Conservation (phyloP, 306 rosid genomes). For the Cicer chorassanicum region DNA sequence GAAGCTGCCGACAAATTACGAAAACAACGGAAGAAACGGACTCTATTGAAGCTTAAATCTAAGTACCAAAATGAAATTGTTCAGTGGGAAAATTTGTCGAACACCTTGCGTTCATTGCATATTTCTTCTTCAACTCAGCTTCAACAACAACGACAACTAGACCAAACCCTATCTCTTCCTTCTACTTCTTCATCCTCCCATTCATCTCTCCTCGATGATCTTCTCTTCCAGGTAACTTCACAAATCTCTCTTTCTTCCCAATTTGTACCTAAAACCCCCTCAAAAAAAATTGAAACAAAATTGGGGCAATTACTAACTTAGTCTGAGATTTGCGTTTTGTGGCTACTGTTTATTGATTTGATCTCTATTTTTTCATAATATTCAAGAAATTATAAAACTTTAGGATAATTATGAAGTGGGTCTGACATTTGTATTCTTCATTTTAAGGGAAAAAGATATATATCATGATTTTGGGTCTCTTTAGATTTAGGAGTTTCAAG, state of each 20-base stretch:
- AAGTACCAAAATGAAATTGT: conserved; percentile 64
- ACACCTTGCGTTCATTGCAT: conserved; percentile 57
- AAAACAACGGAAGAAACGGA: conserved; percentile 60
- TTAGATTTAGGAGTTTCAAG: conserved; percentile 6
- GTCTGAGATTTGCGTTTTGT: background rate
- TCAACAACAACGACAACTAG: conserved; percentile 40
- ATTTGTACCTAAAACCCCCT: background rate
- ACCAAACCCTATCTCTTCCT: conserved; percentile 35
- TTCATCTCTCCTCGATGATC: conserved; percentile 53
- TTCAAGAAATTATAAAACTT: background rate
- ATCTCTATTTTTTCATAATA: background rate
- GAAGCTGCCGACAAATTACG: conserved; percentile 39
- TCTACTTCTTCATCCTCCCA: conserved; percentile 42
- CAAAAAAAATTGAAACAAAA: background rate
- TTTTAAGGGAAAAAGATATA: too few relatives aligned
- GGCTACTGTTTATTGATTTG: background rate
- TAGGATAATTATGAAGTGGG: conserved; percentile 34
- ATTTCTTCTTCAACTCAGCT: conserved; percentile 39
- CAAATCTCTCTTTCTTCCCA: background rate
- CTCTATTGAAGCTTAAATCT: conserved; percentile 59
- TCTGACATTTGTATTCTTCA: background rate
- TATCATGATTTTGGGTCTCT: too few relatives aligned
- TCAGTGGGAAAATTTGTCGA: conserved; percentile 68
- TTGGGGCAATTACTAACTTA: conserved; percentile 14
- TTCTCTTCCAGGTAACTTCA: conserved; percentile 63